Evolutionary conservation across 768 basidiomycete genomes (phyloP).

Genomic region (Daedalea quercina): DNA sequence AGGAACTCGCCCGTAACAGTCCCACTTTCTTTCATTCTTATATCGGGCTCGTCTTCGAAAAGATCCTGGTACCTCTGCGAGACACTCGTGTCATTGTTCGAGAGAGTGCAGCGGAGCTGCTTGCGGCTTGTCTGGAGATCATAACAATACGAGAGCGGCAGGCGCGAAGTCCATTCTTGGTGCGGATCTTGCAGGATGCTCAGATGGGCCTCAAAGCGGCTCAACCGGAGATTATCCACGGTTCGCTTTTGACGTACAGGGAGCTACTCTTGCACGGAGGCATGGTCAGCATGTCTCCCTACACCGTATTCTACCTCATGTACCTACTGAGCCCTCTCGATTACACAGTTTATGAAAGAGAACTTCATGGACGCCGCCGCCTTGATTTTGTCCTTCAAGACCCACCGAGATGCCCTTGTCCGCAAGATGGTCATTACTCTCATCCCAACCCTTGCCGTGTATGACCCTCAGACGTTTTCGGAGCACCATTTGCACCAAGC

Average conservation of each 20-base stretch:
- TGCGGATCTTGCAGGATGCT: slow-evolving; percentile 85
- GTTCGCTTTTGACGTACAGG: slow-evolving; percentile 85
- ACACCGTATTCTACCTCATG: neutral
- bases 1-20: slow-evolving; percentile 88
- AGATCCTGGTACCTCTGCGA: slow-evolving; percentile 84
- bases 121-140: slow-evolving; percentile 91
- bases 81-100: slow-evolving; percentile 87
- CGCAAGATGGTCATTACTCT: slow-evolving; percentile 93
- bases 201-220: slow-evolving; percentile 73
- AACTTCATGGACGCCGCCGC: slow-evolving; percentile 84
- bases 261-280: slow-evolving; percentile 91
- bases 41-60: slow-evolving; percentile 84
- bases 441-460: slow-evolving; percentile 90
- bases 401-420: slow-evolving; percentile 81
- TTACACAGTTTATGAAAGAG: slow-evolving; percentile 75
- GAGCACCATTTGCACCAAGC: slow-evolving; percentile 88
- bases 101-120: slow-evolving; percentile 87
- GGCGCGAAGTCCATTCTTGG: slow-evolving; percentile 56
- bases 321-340: neutral
- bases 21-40: slow-evolving; percentile 84
- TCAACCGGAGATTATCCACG: slow-evolving; percentile 87
- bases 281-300: slow-evolving; percentile 51
- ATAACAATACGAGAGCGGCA: slow-evolving; percentile 69
- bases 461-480: slow-evolving; percentile 89
- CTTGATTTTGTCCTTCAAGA: slow-evolving; percentile 81